Base-by-base conservation (phyloP, 164 flowering plant species). In the Kalanchoe fedtschenkoi region DNA sequence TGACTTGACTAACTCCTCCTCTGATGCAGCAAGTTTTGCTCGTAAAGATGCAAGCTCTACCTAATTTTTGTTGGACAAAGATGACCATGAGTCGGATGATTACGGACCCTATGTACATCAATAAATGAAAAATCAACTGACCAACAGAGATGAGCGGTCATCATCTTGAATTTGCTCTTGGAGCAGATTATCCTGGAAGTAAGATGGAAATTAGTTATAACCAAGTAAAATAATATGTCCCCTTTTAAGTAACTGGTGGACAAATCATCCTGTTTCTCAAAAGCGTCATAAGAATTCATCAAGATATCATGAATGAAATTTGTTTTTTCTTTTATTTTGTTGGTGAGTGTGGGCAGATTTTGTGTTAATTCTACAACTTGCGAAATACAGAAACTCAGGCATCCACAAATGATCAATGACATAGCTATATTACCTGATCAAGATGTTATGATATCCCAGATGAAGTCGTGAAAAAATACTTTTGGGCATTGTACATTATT, bases 1-100 rank as follows among this genome's bases (percentile, higher is more conserved):
- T 39, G 81, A 78, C 76, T 76, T 87, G 51, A 74, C 78, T 22
- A 91, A 63, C 22, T 91, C 96, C 39, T 91, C 96, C 69, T 86
- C 97, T 61, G 89, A 60, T 0, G 73, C 65, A 26, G 81, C 77
- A 73, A 85, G 77, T 77, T 79, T 91, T 54, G 84, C 80, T 51
- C 80, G 83, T 64, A 91, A 75, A 53, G 83, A 75, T 58, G 74
- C 62, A 62, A 72, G 47, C 65, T 88, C 97, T 68, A 80, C 92
- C 96, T 88, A 60, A 2, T 24, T 11, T 24, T 6, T 51, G 32
- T 4, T 21, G 6, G 22, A 42, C 21, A 61, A n/a, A n/a, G n/a
- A 0, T 60, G 16, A 29, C 7, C 56, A 51, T 51, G 30, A 24
- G 56, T 51, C 5, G 32, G 32, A 26, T 51, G 32, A 51, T 26